Evolutionary conservation across 352 stramenopile genomes (phyloP).

Genomic region (Phytophthora sansomeana): DNA sequence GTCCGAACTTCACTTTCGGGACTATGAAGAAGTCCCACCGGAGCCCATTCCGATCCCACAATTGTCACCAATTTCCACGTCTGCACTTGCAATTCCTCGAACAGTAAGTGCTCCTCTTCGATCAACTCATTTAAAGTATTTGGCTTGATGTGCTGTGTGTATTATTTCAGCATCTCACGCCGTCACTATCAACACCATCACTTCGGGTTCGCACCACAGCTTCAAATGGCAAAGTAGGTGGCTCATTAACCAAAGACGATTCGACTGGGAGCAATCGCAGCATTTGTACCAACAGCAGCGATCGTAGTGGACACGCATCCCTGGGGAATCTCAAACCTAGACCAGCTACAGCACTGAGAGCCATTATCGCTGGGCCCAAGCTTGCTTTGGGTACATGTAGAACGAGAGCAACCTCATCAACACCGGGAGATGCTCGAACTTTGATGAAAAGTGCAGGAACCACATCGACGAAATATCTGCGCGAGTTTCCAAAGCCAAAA

Average conservation of each 20-base stretch:
- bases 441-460: slow-evolving; percentile 15
- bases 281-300: slow-evolving; percentile 10
- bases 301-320: not conserved
- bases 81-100: slow-evolving; percentile 48
- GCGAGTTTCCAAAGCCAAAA: slow-evolving; percentile 68
- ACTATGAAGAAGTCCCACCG: slow-evolving; percentile 51
- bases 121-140: not conserved
- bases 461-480: slow-evolving; percentile 47
- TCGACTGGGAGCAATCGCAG: slow-evolving; percentile 6
- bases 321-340: slow-evolving; percentile 12
- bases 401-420: slow-evolving; percentile 22
- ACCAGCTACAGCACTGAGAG: slow-evolving; percentile 28
- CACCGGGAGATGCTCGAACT: slow-evolving; percentile 11
- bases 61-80: slow-evolving; percentile 43
- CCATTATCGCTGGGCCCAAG: slow-evolving; percentile 8
- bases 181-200: slow-evolving; percentile 48
- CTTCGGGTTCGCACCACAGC: slow-evolving; percentile 47
- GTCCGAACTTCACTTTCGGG: slow-evolving; percentile 31
- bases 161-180: slow-evolving; percentile 40
- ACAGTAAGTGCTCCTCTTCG: slow-evolving; percentile 32
- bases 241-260: not conserved
- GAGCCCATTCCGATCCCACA: slow-evolving; percentile 48
- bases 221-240: slow-evolving; percentile 10
- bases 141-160: not conserved
- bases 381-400: slow-evolving; percentile 4